Evolutionary conservation across 1,284 basidiomycete genomes (phyloP).

Genomic region (Apiotrichum veenhuisii): DNA sequence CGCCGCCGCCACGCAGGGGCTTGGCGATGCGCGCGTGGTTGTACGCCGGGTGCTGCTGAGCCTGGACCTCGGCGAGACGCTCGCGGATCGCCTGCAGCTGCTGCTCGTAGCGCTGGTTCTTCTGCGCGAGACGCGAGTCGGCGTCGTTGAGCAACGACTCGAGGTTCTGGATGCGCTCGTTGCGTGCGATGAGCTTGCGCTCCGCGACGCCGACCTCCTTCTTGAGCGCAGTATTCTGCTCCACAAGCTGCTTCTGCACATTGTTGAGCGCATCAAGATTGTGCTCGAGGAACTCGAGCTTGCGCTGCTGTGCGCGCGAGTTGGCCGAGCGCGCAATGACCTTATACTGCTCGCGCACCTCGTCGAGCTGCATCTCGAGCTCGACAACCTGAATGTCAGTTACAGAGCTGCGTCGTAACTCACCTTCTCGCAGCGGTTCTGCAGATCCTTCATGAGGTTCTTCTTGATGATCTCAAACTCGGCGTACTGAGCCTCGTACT

Average conservation of each 20-base stretch:
- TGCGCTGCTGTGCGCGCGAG: slow-evolving; percentile 96
- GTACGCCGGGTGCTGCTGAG: slow-evolving; percentile 65
- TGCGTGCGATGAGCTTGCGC: slow-evolving; percentile 89
- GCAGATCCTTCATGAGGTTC: slow-evolving; percentile 95
- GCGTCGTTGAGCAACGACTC: slow-evolving; percentile 89
- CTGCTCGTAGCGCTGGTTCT: slow-evolving; percentile 93
- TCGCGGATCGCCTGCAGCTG: slow-evolving; percentile 89
- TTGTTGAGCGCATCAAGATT: slow-evolving; percentile 93
- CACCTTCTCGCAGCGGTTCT: slow-evolving; percentile 99
- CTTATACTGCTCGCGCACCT: slow-evolving; percentile 98
- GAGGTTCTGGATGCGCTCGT: slow-evolving; percentile 94
- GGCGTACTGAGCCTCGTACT: slow-evolving; percentile 91
- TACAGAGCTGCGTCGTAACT: background rate
- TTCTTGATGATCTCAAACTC: slow-evolving; percentile 99
- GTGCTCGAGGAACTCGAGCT: slow-evolving; percentile 97
- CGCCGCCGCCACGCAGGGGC: slow-evolving; percentile 87
- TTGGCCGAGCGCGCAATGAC: slow-evolving; percentile 97
- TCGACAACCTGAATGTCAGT: slow-evolving; percentile 77
- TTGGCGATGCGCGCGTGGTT: slow-evolving; percentile 74
- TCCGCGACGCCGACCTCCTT: slow-evolving; percentile 97
- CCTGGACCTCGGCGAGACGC: slow-evolving; percentile 79
- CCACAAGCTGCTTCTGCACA: slow-evolving; percentile 98
- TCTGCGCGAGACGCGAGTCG: slow-evolving; percentile 80
- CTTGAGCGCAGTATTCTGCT: slow-evolving; percentile 96
- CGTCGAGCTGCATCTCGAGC: slow-evolving; percentile 97